Evolutionary conservation across 2,329 filamentous ascomycete species (phyloP).

Genomic region (Calonectria fujianensis): DNA sequence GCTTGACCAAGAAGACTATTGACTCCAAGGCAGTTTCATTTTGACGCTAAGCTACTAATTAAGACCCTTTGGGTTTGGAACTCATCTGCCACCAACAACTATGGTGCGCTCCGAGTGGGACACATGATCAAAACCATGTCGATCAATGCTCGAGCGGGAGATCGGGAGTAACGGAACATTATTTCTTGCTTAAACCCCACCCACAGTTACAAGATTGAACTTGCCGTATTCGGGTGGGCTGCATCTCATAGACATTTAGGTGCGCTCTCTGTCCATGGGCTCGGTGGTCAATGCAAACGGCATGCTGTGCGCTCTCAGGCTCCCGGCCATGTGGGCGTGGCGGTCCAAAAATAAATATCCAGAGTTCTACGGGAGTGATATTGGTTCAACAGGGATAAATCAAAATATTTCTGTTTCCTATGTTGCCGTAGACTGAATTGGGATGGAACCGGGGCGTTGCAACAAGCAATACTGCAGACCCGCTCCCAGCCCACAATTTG

Average conservation of each 20-base stretch:
- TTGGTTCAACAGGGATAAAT: not conserved
- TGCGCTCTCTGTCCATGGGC: not conserved
- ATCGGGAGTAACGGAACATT: not conserved
- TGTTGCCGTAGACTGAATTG: not conserved
- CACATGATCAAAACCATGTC: not conserved
- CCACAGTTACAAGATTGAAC: not conserved
- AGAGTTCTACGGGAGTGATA: not conserved
- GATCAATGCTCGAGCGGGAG: not conserved
- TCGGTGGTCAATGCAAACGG: not conserved
- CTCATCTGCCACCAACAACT: not conserved
- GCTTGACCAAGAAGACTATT: not conserved
- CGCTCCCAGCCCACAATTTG: constrained; percentile 6
- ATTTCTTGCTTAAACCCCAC: not conserved
- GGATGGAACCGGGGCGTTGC: not conserved
- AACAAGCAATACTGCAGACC: not conserved
- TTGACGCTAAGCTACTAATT: not conserved
- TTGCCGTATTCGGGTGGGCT: not conserved
- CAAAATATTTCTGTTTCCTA: not conserved
- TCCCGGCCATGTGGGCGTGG: not conserved
- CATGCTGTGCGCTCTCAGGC: not conserved
- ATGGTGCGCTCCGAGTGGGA: not conserved
- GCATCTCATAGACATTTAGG: not conserved
- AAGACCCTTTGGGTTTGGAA: not conserved
- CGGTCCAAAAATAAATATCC: not conserved
- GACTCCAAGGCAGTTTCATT: not conserved